Evolutionary conservation across 495 filamentous ascomycete genomes (phyloP).

Genomic region (Neurospora sp.): DNA sequence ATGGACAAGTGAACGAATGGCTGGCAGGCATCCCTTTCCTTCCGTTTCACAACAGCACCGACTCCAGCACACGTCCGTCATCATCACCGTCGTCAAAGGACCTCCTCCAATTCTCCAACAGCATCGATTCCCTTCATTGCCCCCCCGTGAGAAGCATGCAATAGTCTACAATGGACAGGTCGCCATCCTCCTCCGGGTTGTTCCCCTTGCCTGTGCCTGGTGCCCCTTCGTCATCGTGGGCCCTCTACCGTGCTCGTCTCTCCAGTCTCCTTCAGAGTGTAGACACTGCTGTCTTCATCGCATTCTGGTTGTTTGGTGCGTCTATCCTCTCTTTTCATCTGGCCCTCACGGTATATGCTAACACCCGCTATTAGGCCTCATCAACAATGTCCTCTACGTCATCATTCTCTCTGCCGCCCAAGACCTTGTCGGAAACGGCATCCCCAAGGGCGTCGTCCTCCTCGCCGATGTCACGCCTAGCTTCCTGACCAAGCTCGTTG

Average conservation of each 20-base stretch:
- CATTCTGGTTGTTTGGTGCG: slow-evolving; percentile 91
- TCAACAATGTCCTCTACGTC: slow-evolving; percentile 98
- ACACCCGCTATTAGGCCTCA: slow-evolving; percentile 51
- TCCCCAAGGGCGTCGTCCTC: slow-evolving; percentile 86
- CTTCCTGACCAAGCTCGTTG: slow-evolving; percentile 76
- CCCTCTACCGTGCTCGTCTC: slow-evolving; percentile 55
- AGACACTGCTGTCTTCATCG: slow-evolving; percentile 60
- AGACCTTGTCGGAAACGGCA: slow-evolving; percentile 73
- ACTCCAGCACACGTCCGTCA: neutral
- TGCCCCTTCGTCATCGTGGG: slow-evolving; percentile 64
- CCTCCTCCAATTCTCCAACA: neutral
- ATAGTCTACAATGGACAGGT: slow-evolving; percentile 14
- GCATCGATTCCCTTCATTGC: neutral
- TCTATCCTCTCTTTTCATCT: neutral
- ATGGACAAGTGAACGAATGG: neutral
- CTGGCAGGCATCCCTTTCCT: neutral
- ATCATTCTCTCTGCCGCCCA: slow-evolving; percentile 93
- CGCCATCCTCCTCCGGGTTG: slow-evolving; percentile 36
- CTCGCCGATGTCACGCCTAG: slow-evolving; percentile 86
- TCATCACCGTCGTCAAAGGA: neutral
- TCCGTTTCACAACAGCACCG: neutral
- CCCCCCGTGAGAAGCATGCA: neutral
- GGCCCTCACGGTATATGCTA: neutral
- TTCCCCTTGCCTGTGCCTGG: slow-evolving; percentile 72
- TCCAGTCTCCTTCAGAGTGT: slow-evolving; percentile 51